These are phyloP conservation scores for Stephanodiscus minutulus DNA, from an alignment of 108 stramenopile species.

Conservation along the genomic window DNA sequence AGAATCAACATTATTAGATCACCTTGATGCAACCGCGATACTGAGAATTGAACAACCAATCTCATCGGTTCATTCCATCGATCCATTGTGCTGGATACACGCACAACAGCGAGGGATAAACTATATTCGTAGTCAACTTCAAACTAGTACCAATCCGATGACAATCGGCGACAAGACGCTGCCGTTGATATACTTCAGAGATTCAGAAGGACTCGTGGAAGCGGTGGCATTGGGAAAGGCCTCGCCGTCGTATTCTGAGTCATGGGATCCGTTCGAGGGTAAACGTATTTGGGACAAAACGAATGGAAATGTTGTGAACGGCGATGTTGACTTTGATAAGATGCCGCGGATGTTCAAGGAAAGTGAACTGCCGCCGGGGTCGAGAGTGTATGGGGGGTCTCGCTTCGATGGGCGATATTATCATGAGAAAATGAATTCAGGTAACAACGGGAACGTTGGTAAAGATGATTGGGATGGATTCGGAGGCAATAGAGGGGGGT, in stretches of 20 bases:
- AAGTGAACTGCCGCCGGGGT: conserved; percentile 41
- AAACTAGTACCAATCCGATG: too few relatives aligned
- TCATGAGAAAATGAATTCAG: conserved; percentile 14
- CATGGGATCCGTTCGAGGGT: conserved; percentile 52
- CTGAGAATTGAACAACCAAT: conserved; percentile 61
- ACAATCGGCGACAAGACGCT: not conserved
- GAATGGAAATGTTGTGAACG: not conserved
- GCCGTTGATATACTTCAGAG: conserved; percentile 60
- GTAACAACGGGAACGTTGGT: not conserved
- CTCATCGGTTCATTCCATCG: conserved; percentile 48
- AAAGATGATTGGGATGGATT: conserved; percentile 75
- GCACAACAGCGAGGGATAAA: conserved; percentile 46
- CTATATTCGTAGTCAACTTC: too few relatives aligned
- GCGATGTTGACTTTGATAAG: conserved; percentile 3
- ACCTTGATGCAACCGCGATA: conserved; percentile 24
- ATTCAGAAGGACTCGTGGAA: conserved; percentile 64
- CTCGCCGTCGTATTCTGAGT: conserved; percentile 37
- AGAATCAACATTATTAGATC: conserved; percentile 9
- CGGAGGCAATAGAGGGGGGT: conserved; percentile 56
- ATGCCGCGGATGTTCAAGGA: conserved; percentile 36
- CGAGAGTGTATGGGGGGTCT: conserved; percentile 69
- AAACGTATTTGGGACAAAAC: conserved; percentile 54
- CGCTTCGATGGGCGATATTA: conserved; percentile 63
- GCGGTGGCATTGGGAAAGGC: conserved; percentile 54
- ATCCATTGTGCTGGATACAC: conserved; percentile 75